phyloP scores from a whole-genome alignment of 2,329 filamentous ascomycete species.

The Byssothecium circinans region DNA sequence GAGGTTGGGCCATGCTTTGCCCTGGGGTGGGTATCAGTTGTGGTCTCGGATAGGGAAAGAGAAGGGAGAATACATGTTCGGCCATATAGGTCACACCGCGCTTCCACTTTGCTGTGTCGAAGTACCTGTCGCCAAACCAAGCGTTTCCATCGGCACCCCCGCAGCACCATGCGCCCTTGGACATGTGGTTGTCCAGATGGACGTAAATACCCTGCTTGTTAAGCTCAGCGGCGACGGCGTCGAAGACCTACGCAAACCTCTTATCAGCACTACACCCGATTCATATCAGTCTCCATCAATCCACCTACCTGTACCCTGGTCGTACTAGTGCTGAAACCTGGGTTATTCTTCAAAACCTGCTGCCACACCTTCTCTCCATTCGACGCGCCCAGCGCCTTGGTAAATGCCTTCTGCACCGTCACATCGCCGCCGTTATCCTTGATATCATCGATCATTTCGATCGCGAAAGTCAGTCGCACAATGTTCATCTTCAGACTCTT shows the following conservation, averaged over 20 bases:
- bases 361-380: constrained; percentile 57
- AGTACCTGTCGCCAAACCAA: constrained; percentile 63
- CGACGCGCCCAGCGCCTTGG: constrained; percentile 28
- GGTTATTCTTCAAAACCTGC: constrained; percentile 60
- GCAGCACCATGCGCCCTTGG: constrained; percentile 40
- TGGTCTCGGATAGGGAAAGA: background rate
- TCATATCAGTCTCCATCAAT: background rate
- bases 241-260: constrained; percentile 48
- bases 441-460: constrained; percentile 56
- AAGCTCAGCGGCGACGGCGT: constrained; percentile 55
- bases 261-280: constrained; percentile 1
- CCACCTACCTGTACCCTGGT: constrained; percentile 49
- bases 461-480: constrained; percentile 64
- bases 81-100: constrained; percentile 65
- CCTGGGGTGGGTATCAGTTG: constrained; percentile 13
- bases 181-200: constrained; percentile 42
- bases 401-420: constrained; percentile 34
- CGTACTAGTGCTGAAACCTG: constrained; percentile 52
- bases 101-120: constrained; percentile 61
- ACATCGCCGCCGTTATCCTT: constrained; percentile 37
- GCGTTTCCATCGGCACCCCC: constrained; percentile 55
- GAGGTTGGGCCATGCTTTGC: constrained; percentile 51
- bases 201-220: constrained; percentile 46
- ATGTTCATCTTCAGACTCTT: constrained; percentile 61
- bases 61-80: constrained; percentile 45